Base-by-base conservation (phyloP, 306 rosid genomes). In the Casuarina equisetifolia region DNA sequence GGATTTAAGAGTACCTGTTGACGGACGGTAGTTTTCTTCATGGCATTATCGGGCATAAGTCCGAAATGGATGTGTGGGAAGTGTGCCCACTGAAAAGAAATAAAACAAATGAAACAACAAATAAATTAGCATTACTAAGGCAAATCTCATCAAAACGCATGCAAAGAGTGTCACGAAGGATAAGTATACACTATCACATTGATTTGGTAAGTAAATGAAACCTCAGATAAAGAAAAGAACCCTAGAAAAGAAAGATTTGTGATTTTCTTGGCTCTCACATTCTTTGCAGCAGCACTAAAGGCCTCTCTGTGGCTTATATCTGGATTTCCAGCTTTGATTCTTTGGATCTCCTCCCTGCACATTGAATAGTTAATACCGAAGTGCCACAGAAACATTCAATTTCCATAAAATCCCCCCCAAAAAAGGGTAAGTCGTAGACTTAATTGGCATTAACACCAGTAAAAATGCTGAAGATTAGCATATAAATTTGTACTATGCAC, bases 231-330 rank as follows among this genome's bases (percentile, higher is more conserved):
- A 78, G 64, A 51, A 67, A 71, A 53, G 73, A 42, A 19, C 25
- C 72, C 53, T 54, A 59, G 69, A 76, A 76, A 74, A 82, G 83
- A 66, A 81, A 82, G 78, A 66, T 9, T 70, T 73, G 10, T 58
- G 62, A 69, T 79, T 63, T 32, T 83, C 75, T 75, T 80, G 85
- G 80, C 79, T 74, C 93, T 86, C 77, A 95, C 99, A 84, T 95
- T 92, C 84, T 95, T 95, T 79, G 99, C 99, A 78, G 99, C 99
- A 53, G 99, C 99, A 81, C 99, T 95, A 69, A 95, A 95, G 58
- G 99, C 99, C 85, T 92, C 99, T 87, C 97, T 91, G 87, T 95
- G 99, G 84, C 96, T 91, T 71, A 95, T 92, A 83, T 92, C 99
- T 62, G 99, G 99, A 89, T 95, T 95, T 70, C 93, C 94, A 85